Evolutionary conservation across 2,329 filamentous ascomycete species (phyloP).

Genomic region (Botrytis squamosa): DNA sequence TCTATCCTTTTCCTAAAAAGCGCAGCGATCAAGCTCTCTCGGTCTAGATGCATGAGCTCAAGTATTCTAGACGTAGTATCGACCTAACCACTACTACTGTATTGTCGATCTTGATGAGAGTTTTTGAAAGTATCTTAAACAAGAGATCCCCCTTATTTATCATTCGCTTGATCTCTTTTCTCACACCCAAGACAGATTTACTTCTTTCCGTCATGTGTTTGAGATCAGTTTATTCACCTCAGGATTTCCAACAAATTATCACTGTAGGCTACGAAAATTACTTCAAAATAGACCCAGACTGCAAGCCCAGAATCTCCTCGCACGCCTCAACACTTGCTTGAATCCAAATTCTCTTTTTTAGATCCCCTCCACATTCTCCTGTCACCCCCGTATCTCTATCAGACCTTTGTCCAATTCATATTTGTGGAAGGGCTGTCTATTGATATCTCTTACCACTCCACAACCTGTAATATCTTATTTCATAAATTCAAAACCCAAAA

Average conservation of each 20-base stretch:
- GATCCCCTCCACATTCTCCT: not conserved
- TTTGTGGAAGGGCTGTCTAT: not conserved
- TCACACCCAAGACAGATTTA: not conserved
- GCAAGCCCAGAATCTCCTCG: not conserved
- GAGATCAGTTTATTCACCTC: not conserved
- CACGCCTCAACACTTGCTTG: accelerated
- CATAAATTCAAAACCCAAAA: not conserved
- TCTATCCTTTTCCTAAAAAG: not conserved
- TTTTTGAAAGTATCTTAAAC: not conserved
- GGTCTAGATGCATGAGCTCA: not conserved
- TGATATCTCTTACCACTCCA: not conserved
- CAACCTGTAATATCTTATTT: not conserved
- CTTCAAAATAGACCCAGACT: not conserved
- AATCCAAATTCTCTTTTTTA: not conserved
- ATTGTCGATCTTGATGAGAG: not conserved
- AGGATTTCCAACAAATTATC: not conserved
- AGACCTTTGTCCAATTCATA: too few relatives aligned
- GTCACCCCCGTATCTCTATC: too few relatives aligned
- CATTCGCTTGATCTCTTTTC: not conserved
- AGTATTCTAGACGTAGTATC: too few relatives aligned
- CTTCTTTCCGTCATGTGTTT: not conserved
- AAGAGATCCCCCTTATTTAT: not conserved
- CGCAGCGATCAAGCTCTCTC: not conserved
- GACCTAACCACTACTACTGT: too few relatives aligned
- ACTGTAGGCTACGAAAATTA: not conserved